phyloP scores from a whole-genome alignment of 2,329 filamentous ascomycete genomes.

The Zopfia rhizophila region DNA sequence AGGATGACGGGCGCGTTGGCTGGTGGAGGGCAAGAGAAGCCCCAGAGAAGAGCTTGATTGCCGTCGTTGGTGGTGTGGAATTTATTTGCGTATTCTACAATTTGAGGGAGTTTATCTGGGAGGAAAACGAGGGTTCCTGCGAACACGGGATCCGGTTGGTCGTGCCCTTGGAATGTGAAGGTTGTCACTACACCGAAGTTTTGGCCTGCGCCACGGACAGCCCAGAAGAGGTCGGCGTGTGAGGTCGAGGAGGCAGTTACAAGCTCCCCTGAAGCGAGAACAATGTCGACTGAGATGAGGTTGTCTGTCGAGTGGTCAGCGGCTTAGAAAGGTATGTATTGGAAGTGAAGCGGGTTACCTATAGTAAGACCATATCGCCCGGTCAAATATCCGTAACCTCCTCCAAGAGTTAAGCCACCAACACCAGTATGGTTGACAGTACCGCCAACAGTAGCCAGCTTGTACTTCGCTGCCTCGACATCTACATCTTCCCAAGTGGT shows the following conservation, averaged over 20 bases:
- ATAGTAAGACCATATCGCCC: constrained; percentile 65
- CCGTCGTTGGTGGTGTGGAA: constrained; percentile 42
- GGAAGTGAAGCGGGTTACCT: constrained; percentile 52
- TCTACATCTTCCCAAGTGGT: constrained; percentile 67
- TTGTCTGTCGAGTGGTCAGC: constrained; percentile 38
- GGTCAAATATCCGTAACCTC: constrained; percentile 68
- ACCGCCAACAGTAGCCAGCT: constrained; percentile 69
- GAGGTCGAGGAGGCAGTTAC: constrained; percentile 40
- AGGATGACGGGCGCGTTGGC: constrained; percentile 41
- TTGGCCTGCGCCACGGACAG: constrained; percentile 50
- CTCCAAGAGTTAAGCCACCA: constrained; percentile 65
- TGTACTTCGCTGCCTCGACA: constrained; percentile 59
- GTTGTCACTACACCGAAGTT: constrained; percentile 53
- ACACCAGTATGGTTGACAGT: constrained; percentile 72
- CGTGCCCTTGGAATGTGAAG: constrained; percentile 53
- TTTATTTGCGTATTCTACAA: constrained; percentile 42
- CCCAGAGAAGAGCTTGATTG: constrained; percentile 38
- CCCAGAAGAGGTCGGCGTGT: constrained; percentile 51
- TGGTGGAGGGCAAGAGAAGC: constrained; percentile 41
- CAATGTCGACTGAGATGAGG: constrained; percentile 48
- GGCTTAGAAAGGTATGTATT: not conserved
- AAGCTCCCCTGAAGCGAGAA: constrained; percentile 49
- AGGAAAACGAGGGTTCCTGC: constrained; percentile 51
- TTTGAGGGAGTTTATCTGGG: constrained; percentile 37
- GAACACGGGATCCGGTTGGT: constrained; percentile 44